Base-by-base conservation (phyloP, 2,329 filamentous ascomycete species). In the Setomelanomma holmii region DNA sequence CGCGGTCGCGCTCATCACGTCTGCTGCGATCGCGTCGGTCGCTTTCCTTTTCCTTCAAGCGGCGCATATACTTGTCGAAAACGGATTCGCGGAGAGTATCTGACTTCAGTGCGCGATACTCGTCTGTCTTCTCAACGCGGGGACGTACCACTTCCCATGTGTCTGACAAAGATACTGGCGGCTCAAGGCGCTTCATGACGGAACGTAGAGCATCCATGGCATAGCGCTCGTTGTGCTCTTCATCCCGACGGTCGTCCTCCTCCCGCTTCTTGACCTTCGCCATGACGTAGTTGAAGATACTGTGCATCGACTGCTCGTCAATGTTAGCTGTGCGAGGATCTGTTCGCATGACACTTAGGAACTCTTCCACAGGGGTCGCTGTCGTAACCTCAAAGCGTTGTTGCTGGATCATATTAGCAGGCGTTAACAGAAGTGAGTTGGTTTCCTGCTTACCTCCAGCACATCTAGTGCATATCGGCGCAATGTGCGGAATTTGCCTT, bases 41-140 rank as follows among this genome's bases (percentile, higher is more conserved):
- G 24, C 80, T 79, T 62, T 96, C 90, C 71, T 93, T 93, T 64
- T 98, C 93, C 71, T 88, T 90, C n/a, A 97, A 80, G 44, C 95
- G 90, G 56, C 90, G 89, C 64, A 97, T 87, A 67, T 92, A 86
- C 77, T 96, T 98, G 51, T 97, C 93, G 76, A 97, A 98, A 12
- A 91, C 93, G 61, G 84, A 83, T 56, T 88, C 86, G 51, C 93
- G 89, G 56, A 89, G 82, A 46, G 96, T 91, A 60, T 99, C 95
- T 38, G 89, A 88, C 59, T 87, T 82, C 42, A 98, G 84, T 46
- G 89, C 89, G 74, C 89, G 86, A 78, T 90, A 99, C 75, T 98
- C 95, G 53, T 92, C 87, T 64, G 85, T 85, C 69, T 90, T 90
- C 66, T 90, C 86, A 59, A 99, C 82, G 57, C 91, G 89, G 63